Conservation (phyloP, 164 flowering plant genomes). For the Nymphaea colorata region DNA sequence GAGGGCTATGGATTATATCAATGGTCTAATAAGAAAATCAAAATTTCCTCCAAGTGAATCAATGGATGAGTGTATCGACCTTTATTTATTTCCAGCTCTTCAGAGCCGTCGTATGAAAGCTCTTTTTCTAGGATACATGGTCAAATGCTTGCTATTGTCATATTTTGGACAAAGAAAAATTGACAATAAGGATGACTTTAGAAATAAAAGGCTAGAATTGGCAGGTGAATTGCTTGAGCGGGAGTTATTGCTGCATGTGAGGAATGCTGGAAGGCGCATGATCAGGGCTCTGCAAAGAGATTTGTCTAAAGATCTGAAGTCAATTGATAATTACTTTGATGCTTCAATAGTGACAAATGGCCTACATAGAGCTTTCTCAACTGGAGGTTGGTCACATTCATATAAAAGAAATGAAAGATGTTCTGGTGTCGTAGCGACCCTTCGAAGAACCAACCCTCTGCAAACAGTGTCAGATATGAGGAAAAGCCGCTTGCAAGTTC, state of each 20-base stretch:
- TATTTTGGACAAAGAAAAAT: conserved; percentile 50
- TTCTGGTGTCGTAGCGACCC: conserved; percentile 72
- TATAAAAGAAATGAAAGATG: conserved; percentile 49
- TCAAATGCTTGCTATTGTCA: conserved; percentile 58
- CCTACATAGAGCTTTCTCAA: conserved; percentile 81
- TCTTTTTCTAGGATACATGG: conserved; percentile 81
- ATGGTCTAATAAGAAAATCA: conserved; percentile 18
- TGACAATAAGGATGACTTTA: conserved; percentile 75
- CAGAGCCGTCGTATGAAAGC: conserved; percentile 41
- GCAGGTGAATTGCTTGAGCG: conserved; percentile 75
- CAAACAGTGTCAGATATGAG: conserved; percentile 66
- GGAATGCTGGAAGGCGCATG: conserved; percentile 75
- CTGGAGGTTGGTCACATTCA: conserved; percentile 85
- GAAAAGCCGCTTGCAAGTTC: conserved; percentile 73
- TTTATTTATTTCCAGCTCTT: conserved; percentile 52
- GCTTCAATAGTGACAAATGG: conserved; percentile 83
- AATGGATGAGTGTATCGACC: conserved; percentile 33
- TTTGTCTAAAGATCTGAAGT: conserved; percentile 53
- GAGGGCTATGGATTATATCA: conserved; percentile 29
- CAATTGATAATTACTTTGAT: conserved; percentile 66
- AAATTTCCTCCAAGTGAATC: conserved; percentile 56
- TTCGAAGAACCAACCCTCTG: conserved; percentile 75
- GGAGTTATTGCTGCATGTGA: conserved; percentile 56
- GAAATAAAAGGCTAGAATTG: conserved; percentile 79
- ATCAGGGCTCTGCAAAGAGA: conserved; percentile 69